Conservation (phyloP, 1,284 basidiomycete species). For the Austroboletus olivaceoglutinosus region DNA sequence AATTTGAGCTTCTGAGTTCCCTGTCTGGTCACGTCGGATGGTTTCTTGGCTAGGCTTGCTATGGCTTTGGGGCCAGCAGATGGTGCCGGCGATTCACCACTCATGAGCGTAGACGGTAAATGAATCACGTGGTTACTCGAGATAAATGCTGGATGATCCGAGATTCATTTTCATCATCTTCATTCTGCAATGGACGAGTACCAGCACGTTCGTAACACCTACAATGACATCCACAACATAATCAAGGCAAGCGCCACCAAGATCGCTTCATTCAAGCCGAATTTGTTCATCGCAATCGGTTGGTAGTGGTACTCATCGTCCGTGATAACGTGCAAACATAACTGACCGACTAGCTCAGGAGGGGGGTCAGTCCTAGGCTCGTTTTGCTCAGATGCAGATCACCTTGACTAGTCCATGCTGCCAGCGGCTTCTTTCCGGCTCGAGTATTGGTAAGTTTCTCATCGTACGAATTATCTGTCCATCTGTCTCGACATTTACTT, state of each 20-base stretch:
- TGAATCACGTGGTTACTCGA: constrained; percentile 24
- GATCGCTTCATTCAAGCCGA: constrained; percentile 74
- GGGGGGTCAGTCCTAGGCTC: constrained; percentile 62
- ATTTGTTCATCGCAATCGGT: constrained; percentile 82
- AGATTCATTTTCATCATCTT: background rate
- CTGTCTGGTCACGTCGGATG: constrained; percentile 65
- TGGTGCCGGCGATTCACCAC: constrained; percentile 7
- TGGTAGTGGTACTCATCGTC: constrained; percentile 20
- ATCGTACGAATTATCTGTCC: background rate
- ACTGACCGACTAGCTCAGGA: constrained; percentile 41
- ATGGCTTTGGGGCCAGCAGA: constrained; percentile 54
- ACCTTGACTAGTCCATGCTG: constrained; percentile 17
- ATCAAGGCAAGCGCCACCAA: constrained; percentile 60
- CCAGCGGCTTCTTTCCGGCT: constrained; percentile 90
- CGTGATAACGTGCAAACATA: background rate
- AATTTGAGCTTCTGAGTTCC: constrained; percentile 76
- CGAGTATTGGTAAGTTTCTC: constrained; percentile 71
- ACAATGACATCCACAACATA: constrained; percentile 83
- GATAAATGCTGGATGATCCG: background rate
- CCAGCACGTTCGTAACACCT: constrained; percentile 68
- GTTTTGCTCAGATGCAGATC: constrained; percentile 8
- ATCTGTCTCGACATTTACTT: background rate
- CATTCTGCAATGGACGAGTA: constrained; percentile 42
- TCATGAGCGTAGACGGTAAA: constrained; percentile 21
- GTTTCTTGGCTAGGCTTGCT: constrained; percentile 69